Conservation (phyloP, 208 protist species). For the Acanthamoeba royreba region DNA sequence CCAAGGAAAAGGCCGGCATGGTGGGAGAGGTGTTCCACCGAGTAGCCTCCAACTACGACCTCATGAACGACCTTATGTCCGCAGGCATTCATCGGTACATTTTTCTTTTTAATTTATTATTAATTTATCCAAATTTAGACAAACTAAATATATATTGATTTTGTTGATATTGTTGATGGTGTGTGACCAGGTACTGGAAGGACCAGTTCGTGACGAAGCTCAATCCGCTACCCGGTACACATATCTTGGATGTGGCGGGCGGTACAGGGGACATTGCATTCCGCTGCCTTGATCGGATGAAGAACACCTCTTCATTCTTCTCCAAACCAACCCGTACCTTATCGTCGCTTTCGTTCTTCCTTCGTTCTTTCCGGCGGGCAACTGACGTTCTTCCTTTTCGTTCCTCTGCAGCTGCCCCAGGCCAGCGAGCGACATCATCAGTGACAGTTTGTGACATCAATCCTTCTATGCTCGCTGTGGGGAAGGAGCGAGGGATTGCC, state of each 20-base stretch:
- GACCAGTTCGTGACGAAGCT: slow-evolving; percentile 87
- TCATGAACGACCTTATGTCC: slow-evolving; percentile 96
- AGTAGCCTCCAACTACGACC: slow-evolving; percentile 92
- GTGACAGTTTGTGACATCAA: slow-evolving; percentile 82
- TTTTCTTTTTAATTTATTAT: not conserved
- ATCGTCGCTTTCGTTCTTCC: not conserved
- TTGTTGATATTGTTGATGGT: too few relatives aligned
- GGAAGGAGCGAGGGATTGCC: slow-evolving; percentile 37
- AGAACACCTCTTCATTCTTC: slow-evolving; percentile 64
- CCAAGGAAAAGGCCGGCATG: slow-evolving; percentile 72
- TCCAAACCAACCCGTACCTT: not conserved
- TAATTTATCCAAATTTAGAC: not conserved
- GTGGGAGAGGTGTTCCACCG: slow-evolving; percentile 92
- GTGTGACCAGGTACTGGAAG: slow-evolving; percentile 85
- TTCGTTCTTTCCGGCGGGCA: not conserved
- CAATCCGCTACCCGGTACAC: slow-evolving; percentile 72
- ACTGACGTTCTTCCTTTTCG: not conserved
- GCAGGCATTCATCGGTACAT: slow-evolving; percentile 88
- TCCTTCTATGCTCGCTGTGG: slow-evolving; percentile 72
- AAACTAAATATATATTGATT: too few relatives aligned
- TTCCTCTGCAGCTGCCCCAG: too few relatives aligned
- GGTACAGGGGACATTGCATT: slow-evolving; percentile 96
- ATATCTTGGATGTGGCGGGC: slow-evolving; percentile 86
- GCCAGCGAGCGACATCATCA: not conserved
- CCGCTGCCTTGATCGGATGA: slow-evolving; percentile 88